phyloP scores from a whole-genome alignment of 306 rosid species.

The Quercus glauca region DNA sequence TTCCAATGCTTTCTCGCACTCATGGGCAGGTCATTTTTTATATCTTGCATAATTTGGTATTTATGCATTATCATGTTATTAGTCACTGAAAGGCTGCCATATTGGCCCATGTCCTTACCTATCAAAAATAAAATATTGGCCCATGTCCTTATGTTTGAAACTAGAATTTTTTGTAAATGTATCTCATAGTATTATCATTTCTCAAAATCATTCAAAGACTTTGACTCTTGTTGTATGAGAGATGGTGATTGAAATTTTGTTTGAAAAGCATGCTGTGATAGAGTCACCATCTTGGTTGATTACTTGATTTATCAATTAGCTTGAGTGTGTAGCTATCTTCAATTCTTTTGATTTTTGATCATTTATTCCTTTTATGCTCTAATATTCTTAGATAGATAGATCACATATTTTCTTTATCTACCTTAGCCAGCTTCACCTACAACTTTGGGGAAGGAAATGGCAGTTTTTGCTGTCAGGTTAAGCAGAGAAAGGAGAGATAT shows the following conservation, averaged over 20 bases:
- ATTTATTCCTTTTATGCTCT: not conserved
- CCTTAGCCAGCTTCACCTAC: constrained; percentile 92
- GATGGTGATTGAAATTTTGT: not conserved
- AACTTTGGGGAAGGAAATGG: constrained; percentile 96
- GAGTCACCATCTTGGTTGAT: not conserved
- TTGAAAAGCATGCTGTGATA: not conserved
- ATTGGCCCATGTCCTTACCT: not conserved
- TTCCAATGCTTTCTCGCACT: constrained; percentile 84
- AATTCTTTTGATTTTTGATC: not conserved
- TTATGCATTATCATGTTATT: not conserved
- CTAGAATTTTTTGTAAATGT: not conserved
- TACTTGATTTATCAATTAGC: no score
- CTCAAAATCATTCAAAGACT: not conserved
- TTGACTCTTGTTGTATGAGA: not conserved
- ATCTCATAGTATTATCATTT: not conserved
- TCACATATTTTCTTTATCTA: constrained; percentile 2
- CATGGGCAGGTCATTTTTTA: constrained; percentile 73
- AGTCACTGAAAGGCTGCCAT: not conserved
- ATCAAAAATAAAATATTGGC: not conserved
- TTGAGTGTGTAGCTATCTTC: not conserved
- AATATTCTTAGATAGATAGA: not conserved
- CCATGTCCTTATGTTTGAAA: not conserved
- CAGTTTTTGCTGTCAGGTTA: constrained; percentile 76
- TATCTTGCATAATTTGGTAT: constrained; percentile 17
- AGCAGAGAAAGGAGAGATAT: constrained; percentile 66